Conservation (phyloP, 2,329 filamentous ascomycete species). For the Chaetomium globosum region DNA sequence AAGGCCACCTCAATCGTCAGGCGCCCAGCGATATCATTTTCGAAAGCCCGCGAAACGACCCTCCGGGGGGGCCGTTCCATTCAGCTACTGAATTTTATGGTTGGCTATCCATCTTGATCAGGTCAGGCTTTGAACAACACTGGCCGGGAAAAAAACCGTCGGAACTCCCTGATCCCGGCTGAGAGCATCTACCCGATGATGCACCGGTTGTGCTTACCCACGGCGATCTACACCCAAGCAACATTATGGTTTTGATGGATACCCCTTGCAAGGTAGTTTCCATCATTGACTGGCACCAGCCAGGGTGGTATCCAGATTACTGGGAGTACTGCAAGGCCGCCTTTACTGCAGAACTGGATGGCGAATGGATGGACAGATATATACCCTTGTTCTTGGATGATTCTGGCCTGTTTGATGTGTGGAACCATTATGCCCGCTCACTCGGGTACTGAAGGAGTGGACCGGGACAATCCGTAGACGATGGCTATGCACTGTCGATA, state of each 20-base stretch:
- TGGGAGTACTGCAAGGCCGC: constrained; percentile 43
- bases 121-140: constrained; percentile 15
- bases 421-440: too few species aligned
- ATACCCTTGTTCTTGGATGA: constrained; percentile 22
- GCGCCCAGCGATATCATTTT: constrained; percentile 34
- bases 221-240: constrained; percentile 41
- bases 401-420: constrained; percentile 6
- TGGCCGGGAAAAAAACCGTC: constrained; percentile 32
- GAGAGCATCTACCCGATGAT: constrained; percentile 38
- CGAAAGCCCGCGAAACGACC: constrained; percentile 25
- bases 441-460: too few species aligned
- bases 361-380: constrained; percentile 24
- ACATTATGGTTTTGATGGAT: constrained; percentile 40
- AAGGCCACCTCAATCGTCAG: constrained; percentile 30
- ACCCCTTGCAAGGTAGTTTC: constrained; percentile 34
- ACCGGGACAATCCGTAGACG: too few species aligned
- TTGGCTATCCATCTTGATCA: constrained; percentile 33
- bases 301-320: constrained; percentile 44
- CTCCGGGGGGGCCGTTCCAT: constrained; percentile 36
- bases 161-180: constrained; percentile 35
- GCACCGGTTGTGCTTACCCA: constrained; percentile 42
- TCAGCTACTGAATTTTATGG: constrained; percentile 38
- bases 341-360: constrained; percentile 14
- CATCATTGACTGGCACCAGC: constrained; percentile 43
- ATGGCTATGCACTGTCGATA: too few species aligned